Evolutionary conservation across 108 stramenopile species (phyloP), one percentile per base, ranked within the genome.

Genomic region (Stephanodiscus minutulus): DNA sequence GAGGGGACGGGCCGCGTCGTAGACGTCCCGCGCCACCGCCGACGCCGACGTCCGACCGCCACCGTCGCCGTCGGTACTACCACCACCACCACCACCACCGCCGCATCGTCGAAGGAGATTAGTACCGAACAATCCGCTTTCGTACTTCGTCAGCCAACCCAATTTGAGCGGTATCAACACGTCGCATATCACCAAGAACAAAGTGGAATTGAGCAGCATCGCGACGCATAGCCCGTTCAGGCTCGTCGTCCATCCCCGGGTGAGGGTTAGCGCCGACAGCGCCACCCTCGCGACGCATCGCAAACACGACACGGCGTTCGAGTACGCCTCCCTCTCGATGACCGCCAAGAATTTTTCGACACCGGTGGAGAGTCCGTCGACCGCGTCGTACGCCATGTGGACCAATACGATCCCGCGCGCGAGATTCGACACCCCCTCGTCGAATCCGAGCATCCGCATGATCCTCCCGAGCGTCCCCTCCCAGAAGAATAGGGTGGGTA

Each of bases 1-100:
- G 1, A 90, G 61, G 1, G 91, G 91, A 1, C 79, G 43, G 2
- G 78, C 74, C 33, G 82, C 83, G 41, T 70, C 61, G 3, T 85
- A 24, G 12, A 91, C 36, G n/a, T 81, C 69, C 33, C 54, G 73
- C 41, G 88, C 36, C 21, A 83, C 79, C 17, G 13, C 31, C 22
- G 9, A 53, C 46, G n/a, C n/a, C n/a, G n/a, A n/a, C n/a, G n/a
- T n/a, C n/a, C n/a, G n/a, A n/a, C n/a, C n/a, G n/a, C n/a, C n/a
- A 80, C 66, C n/a, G 54, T 46, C n/a, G n/a, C 63, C 54, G 31
- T 33, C 31, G 0, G 52, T 13, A 31, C 44, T 13, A 13, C 35
- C n/a, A n/a, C n/a, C n/a, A n/a, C n/a, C n/a, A n/a, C n/a, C n/a
- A n/a, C n/a, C n/a, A n/a, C n/a, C n/a, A n/a, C n/a, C n/a, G n/a